These are phyloP conservation scores for Aspergillus neoniger DNA, from an alignment of 2,329 filamentous ascomycete species.

Conservation along the genomic window DNA sequence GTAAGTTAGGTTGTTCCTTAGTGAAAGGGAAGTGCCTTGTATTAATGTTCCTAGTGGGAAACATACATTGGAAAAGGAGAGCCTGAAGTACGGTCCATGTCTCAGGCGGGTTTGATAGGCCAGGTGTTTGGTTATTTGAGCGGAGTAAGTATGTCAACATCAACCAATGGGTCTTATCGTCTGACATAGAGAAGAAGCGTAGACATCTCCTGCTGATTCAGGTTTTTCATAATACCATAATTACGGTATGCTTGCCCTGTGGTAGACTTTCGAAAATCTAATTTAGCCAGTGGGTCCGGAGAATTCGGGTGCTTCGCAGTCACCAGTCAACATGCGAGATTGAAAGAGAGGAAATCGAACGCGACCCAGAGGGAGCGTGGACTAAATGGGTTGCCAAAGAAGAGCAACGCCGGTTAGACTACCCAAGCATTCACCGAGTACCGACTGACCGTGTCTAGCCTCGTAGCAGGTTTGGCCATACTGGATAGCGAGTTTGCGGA, in stretches of 20 bases:
- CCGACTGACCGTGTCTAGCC: not conserved
- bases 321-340: not conserved
- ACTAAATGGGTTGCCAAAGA: conserved; percentile 27
- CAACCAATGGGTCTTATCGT: not conserved
- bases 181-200: conserved; percentile 15
- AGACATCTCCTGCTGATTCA: conserved; percentile 29
- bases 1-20: not conserved
- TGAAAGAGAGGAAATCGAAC: not conserved
- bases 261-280: conserved; percentile 16
- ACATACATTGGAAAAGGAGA: not conserved
- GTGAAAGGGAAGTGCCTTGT: not conserved
- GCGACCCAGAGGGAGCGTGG: conserved; percentile 19
- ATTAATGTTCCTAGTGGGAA: conserved; percentile 5
- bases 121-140: conserved; percentile 10
- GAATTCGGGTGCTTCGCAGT: conserved; percentile 2
- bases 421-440: not conserved
- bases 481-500: conserved; percentile 32
- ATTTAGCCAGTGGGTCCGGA: conserved; percentile 11
- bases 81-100: conserved; percentile 1
- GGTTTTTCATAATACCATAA: conserved; percentile 31
- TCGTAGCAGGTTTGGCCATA: conserved; percentile 20
- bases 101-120: conserved; percentile 10
- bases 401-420: conserved; percentile 23
- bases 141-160: not conserved
- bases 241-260: conserved; percentile 17